Percentiles rank a stretch among this genome's conserved stretches.
phyloP scores from a whole-genome alignment of 129 eudicot species.

The Saussurea involucrata region DNA sequence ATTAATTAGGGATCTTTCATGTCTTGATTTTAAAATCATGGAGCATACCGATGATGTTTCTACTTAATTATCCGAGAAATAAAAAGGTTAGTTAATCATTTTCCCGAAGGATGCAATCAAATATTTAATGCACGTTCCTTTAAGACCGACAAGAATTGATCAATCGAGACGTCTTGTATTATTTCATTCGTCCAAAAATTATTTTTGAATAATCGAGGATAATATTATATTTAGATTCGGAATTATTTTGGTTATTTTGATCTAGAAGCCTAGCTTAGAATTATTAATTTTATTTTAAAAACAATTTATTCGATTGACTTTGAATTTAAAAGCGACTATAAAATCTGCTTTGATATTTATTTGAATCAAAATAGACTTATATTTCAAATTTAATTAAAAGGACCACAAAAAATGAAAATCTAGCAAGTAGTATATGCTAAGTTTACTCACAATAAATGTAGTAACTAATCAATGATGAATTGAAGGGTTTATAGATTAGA shows the following conservation, averaged over 20 bases:
- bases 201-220: background rate
- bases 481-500: background rate
- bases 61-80: background rate
- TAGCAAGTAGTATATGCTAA: background rate
- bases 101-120: constrained; percentile 15
- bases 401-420: constrained; percentile 10
- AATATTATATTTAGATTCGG: background rate
- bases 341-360: background rate
- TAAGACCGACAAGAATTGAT: constrained; percentile 32
- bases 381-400: background rate
- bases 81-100: background rate
- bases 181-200: constrained; percentile 6
- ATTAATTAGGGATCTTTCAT: background rate
- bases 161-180: constrained; percentile 1
- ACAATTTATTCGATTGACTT: background rate
- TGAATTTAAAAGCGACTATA: background rate
- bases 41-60: background rate
- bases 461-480: background rate
- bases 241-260: background rate
- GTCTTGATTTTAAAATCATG: constrained; percentile 3
- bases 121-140: constrained; percentile 18
- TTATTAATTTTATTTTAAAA: background rate
- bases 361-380: background rate
- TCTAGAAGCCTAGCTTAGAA: background rate
- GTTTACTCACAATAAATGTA: background rate